These are phyloP conservation scores for Gracilaria vermiculophylla DNA, from an alignment of 23 red algal genomes.

Conservation along the genomic window DNA sequence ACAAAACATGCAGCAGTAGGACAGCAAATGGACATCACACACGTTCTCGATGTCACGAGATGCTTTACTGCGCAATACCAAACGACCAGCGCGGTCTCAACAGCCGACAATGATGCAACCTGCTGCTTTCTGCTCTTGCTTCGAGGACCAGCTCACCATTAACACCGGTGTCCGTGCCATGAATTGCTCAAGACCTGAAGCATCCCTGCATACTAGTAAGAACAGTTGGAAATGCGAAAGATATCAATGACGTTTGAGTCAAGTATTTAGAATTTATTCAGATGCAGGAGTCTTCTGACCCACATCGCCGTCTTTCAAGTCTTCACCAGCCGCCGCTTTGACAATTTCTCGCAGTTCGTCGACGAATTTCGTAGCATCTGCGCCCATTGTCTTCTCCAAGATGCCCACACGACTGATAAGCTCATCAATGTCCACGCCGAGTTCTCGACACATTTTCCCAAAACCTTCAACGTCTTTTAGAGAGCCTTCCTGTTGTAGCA, in stretches of 20 bases:
- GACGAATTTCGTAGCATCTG: slow-evolving; percentile 84
- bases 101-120: no score
- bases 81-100: no score
- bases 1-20: no score
- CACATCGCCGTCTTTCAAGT: background rate
- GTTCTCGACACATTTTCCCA: slow-evolving; percentile 75
- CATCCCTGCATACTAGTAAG: background rate
- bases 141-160: no score
- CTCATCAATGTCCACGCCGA: slow-evolving; percentile 78
- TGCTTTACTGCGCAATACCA: no score
- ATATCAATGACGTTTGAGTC: no score
- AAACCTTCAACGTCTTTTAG: slow-evolving; percentile 66
- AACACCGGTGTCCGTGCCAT: no score
- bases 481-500: slow-evolving; percentile 64
- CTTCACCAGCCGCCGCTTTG: background rate
- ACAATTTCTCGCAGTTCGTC: slow-evolving; percentile 52
- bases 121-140: no score
- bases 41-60: no score
- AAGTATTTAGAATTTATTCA: background rate
- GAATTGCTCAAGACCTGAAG: background rate
- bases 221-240: no score
- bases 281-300: background rate
- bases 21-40: no score
- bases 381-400: slow-evolving; percentile 74
- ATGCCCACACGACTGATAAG: slow-evolving; percentile 68